Base-by-base conservation (phyloP, 352 stramenopile genomes). In the Phytopythium mirpurense region DNA sequence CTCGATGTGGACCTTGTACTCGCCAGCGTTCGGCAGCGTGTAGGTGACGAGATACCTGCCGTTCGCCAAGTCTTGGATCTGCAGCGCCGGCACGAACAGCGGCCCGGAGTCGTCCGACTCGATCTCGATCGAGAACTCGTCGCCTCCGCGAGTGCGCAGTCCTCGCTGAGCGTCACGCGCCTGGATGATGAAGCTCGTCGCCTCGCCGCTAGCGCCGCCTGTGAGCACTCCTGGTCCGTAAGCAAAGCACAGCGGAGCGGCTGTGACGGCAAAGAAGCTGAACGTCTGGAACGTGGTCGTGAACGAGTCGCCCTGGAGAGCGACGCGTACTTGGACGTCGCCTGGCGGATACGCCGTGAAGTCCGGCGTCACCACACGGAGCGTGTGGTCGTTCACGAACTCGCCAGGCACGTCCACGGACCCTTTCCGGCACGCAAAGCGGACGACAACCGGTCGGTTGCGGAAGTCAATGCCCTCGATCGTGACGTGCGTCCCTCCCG, bases 41-140 rank as follows among this genome's bases (percentile, higher is more conserved):
- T 96, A 98, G 36, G 78, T 93, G 35, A 98, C 90, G 19, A 93
- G 59, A 60, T 99, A 98, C 18, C 83, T 94, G n/a, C 96, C 96
- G 53, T 98, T 90, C 11, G 82, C 56, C 32, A 97, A 68, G 43
- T 99, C 95, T 53, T 90, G 74, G 18, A 93, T 70, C 27, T 81
- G 57, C 10, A 88, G 53, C 15, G 66, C 81, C 1, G 81, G 73
- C 9, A 88, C 42, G 15, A 73, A 85, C 1, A 91, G 58, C n/a
- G 71, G 73, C 0, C 67, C 67, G 1, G 59, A 66, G 1, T 81
- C 74, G 24, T 83, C 75, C 2, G 67, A 58, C 3, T 68, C 62
- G 11, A 96, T 63, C 40, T 85, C 74, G 2, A 98, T 70, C 5
- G 47, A 54, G 62, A 98, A 98, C 47, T 95, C 86, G 57, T 99